Percentiles rank a stretch among this genome's conserved stretches.
These are phyloP conservation scores for Juglanconis sp. DNA, from an alignment of 2,329 filamentous ascomycete species.

Conservation along the genomic window DNA sequence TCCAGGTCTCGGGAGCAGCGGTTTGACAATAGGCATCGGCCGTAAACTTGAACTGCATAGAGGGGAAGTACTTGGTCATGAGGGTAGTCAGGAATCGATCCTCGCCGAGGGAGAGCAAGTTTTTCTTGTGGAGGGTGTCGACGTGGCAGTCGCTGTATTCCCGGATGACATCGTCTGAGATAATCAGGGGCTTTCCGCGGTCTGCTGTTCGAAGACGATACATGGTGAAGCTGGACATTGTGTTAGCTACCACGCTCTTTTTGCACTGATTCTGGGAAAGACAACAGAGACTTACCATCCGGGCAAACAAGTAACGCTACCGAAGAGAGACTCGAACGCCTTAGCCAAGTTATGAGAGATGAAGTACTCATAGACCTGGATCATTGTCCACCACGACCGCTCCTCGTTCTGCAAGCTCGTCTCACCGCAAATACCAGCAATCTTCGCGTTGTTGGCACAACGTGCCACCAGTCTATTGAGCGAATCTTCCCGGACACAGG, in stretches of 20 bases:
- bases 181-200: conserved; percentile 90
- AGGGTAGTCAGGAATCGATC: conserved; percentile 96
- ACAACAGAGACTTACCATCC: conserved; percentile 73
- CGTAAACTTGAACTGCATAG: conserved; percentile 94
- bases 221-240: conserved; percentile 81
- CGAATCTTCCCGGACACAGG: conserved; percentile 86
- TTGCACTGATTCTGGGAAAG: not conserved
- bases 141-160: conserved; percentile 89
- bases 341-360: conserved; percentile 97
- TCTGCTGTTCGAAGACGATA: conserved; percentile 93
- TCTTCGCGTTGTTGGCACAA: conserved; percentile 91
- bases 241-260: conserved; percentile 32
- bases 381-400: conserved; percentile 98
- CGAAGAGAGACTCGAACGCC: conserved; percentile 96
- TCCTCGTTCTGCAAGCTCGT: conserved; percentile 96
- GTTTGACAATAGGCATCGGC: conserved; percentile 91
- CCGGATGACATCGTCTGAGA: conserved; percentile 79
- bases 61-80: conserved; percentile 97
- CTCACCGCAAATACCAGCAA: conserved; percentile 96
- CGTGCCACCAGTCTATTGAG: conserved; percentile 88
- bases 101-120: conserved; percentile 87
- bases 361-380: conserved; percentile 99
- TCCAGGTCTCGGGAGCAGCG: conserved; percentile 91
- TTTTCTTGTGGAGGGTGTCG: conserved; percentile 96
- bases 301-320: conserved; percentile 96